Evolutionary conservation across 495 filamentous ascomycete species (phyloP).

Genomic region (Cladorrhinum samala): DNA sequence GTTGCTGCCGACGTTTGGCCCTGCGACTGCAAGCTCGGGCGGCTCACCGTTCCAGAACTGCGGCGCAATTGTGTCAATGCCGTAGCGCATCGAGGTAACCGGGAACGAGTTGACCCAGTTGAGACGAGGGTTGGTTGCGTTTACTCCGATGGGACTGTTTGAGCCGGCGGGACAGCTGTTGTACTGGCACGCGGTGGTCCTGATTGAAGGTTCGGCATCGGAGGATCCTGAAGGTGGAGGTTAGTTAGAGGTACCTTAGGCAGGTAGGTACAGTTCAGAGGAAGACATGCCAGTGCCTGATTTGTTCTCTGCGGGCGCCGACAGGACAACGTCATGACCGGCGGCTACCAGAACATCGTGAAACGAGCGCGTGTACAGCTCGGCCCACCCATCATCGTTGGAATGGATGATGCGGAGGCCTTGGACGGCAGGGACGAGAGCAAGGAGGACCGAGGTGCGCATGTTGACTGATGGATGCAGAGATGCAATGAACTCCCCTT

Average conservation of each 20-base stretch:
- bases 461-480: not conserved
- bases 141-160: constrained; percentile 48
- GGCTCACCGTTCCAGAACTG: constrained; percentile 42
- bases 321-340: constrained; percentile 55
- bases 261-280: too few relatives aligned
- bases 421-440: constrained; percentile 9
- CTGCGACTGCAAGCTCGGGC: constrained; percentile 56
- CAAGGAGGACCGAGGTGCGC: constrained; percentile 1
- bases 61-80: constrained; percentile 50
- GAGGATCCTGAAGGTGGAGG: constrained; percentile 39
- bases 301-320: constrained; percentile 58
- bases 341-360: constrained; percentile 45
- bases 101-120: constrained; percentile 69
- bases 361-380: constrained; percentile 55
- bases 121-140: constrained; percentile 49
- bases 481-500: not conserved
- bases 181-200: constrained; percentile 48
- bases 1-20: constrained; percentile 60
- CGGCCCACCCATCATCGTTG: constrained; percentile 71
- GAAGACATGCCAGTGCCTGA: constrained; percentile 51
- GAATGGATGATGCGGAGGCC: constrained; percentile 53
- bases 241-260: too few relatives aligned
- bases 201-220: constrained; percentile 41
- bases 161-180: constrained; percentile 48
- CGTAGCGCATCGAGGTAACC: constrained; percentile 57